phyloP scores from a whole-genome alignment of 2,329 filamentous ascomycete species.

The Fonsecaea pedrosoi region DNA sequence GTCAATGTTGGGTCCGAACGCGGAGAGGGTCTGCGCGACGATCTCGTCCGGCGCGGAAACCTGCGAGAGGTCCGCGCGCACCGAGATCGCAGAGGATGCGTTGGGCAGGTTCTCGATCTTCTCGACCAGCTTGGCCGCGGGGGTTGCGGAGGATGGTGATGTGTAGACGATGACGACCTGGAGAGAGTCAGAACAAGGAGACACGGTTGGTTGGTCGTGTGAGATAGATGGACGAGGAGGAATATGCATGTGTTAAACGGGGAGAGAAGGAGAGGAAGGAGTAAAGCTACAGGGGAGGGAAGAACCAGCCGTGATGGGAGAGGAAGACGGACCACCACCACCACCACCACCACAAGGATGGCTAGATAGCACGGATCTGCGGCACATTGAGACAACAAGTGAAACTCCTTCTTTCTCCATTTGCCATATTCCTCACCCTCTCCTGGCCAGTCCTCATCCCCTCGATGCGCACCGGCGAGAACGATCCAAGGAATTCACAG shows the following conservation, averaged over 20 bases:
- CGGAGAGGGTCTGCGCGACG: conserved; percentile 31
- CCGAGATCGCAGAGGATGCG: conserved; percentile 46
- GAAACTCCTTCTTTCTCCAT: too few species aligned
- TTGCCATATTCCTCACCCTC: too few species aligned
- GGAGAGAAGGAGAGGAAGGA: too few species aligned
- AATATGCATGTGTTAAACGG: not conserved
- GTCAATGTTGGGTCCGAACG: conserved; percentile 40
- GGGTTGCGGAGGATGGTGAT: conserved; percentile 47
- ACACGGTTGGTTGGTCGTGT: not conserved
- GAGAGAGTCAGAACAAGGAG: not conserved
- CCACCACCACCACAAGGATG: too few species aligned
- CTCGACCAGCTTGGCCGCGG: conserved; percentile 45
- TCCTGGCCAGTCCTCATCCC: too few species aligned
- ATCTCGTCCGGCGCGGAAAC: conserved; percentile 27
- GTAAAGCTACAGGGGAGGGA: too few species aligned
- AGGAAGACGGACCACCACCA: too few species aligned
- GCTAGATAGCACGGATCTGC: too few species aligned
- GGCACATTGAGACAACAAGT: too few species aligned
- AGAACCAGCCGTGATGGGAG: too few species aligned
- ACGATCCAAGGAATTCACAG: too few species aligned
- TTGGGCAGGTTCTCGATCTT: conserved; percentile 47
- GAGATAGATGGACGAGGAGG: not conserved
- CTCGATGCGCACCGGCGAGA: too few species aligned
- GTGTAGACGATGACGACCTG: conserved; percentile 54
- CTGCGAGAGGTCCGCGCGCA: conserved; percentile 51